Evolutionary conservation across 2,329 filamentous ascomycete genomes (phyloP), one percentile per base, ranked within the genome.

Genomic region (Penicillium sp.): DNA sequence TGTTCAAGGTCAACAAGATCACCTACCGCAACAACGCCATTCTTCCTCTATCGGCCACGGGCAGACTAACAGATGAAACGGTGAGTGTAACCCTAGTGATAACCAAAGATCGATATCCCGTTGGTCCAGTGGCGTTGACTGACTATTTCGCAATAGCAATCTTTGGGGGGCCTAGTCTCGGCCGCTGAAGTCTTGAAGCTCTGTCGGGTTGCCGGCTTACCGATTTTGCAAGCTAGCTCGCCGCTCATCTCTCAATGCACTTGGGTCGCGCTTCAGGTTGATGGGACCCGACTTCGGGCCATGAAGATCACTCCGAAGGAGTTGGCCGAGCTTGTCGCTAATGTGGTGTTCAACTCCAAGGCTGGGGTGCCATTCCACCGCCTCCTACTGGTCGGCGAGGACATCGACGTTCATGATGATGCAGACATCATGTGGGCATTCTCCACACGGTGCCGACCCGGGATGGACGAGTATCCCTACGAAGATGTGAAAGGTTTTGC

Each of bases 211-310:
- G 59, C 69, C 7, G 72, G 67, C 1, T 68, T 83, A 1, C 80
- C 81, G 0, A 70, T 83, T 50, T 76, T 62, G 3, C 76, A 81
- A 9, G 74, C 75, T 1, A 79, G 75, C 58, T 61, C 78, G 0
- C 79, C 78, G 0, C 78, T 80, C 49, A 78, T 80, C 57, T 73
- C 78, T 0, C 77, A 81, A 55, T 79, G 78, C 0, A 82, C 76
- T 1, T 83, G 81, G 81, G 73, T 74, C 0, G 79, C 71, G 0
- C 62, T 88, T 64, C 80, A 85, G 57, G 80, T 87, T 23, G 85
- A 88, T 66, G 82, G 79, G 1, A 73, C 77, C 5, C 82, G 82
- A 64, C 77, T 88, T 8, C 80, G 81, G 31, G 77, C 79, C 7
- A 80, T 85, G 78, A 81, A 85, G 44, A 81, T 80, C 13, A 82